Conservation (phyloP, 2,329 filamentous ascomycete species). For the Cladosporium sp. region DNA sequence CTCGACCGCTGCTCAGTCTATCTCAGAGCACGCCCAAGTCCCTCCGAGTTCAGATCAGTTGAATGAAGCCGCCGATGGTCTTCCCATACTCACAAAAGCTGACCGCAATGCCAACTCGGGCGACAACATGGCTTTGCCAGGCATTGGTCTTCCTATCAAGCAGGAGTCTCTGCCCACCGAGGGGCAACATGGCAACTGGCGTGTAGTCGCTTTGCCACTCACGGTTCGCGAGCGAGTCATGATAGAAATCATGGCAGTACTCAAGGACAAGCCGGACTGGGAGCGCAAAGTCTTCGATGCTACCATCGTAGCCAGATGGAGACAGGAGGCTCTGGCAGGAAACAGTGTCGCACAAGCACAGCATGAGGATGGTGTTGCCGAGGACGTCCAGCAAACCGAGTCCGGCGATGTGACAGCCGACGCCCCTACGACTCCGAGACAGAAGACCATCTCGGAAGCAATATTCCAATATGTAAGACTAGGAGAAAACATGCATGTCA, state of each 20-base stretch:
- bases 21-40: neutral
- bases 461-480: neutral
- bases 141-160: neutral
- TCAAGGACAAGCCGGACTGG: constrained; percentile 5
- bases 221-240: neutral
- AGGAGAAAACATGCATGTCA: neutral
- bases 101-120: too few relatives aligned
- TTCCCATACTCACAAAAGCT: neutral
- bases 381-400: neutral
- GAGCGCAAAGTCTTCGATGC: constrained; percentile 3
- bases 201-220: neutral
- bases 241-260: neutral
- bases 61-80: neutral
- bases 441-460: neutral
- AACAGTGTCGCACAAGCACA: neutral
- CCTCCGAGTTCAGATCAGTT: neutral
- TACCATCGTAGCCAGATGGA: neutral
- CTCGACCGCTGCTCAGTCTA: neutral
- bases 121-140: neutral
- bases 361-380: neutral
- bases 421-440: neutral
- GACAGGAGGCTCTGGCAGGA: neutral
- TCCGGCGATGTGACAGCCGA: neutral
- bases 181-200: neutral
- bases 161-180: neutral